phyloP scores from a whole-genome alignment of 2,329 filamentous ascomycete genomes.

The Talaromyces sp. region DNA sequence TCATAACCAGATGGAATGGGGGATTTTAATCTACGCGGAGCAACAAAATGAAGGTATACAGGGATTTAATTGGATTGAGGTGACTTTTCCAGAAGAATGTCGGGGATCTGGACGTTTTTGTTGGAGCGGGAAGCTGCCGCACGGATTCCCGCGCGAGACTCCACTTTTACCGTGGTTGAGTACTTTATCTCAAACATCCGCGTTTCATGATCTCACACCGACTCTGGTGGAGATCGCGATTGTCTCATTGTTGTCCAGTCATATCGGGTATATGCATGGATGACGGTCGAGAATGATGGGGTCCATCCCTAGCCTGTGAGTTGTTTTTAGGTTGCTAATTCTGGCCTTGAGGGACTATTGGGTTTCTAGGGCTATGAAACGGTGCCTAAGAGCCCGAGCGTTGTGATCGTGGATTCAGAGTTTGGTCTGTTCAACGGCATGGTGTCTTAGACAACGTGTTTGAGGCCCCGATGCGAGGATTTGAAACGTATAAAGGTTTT shows the following conservation, averaged over 20 bases:
- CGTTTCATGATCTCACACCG: conserved; percentile 16
- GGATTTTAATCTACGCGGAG: neutral
- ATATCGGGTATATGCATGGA: neutral
- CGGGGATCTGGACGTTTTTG: neutral
- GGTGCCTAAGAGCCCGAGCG: neutral
- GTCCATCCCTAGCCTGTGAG: neutral
- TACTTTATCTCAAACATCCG: conserved; percentile 19
- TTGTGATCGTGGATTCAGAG: neutral
- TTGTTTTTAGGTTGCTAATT: neutral
- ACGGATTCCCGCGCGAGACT: neutral
- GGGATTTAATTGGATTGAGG: neutral
- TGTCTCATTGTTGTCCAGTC: neutral
- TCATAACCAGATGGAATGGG: neutral
- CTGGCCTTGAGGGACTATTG: neutral
- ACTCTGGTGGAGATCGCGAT: neutral
- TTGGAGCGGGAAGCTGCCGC: neutral
- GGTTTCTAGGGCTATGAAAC: neutral
- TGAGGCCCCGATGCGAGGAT: too few species aligned
- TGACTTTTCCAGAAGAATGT: neutral
- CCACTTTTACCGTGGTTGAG: conserved; percentile 10
- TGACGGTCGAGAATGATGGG: neutral
- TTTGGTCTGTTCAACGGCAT: too few species aligned
- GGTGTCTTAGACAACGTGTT: too few species aligned
- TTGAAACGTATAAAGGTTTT: too few species aligned
- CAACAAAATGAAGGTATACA: neutral